Percentiles rank a stretch among this genome's conserved stretches.
Conservation (phyloP, 106 monocot species). For the Allium fistulosum region DNA sequence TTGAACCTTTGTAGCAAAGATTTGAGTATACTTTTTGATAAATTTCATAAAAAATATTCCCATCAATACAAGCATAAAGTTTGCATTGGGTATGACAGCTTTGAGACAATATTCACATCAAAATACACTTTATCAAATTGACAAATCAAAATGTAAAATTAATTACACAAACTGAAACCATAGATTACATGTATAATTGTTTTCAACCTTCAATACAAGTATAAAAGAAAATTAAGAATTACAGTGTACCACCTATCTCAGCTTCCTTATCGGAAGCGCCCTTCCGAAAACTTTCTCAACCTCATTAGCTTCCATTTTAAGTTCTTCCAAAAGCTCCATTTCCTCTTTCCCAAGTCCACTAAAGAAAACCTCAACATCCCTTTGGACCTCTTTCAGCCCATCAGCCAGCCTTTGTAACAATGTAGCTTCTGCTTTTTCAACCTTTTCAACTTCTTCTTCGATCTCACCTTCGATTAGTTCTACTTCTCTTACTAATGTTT, state of each 20-base stretch:
- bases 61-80: no score
- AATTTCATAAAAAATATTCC: no score
- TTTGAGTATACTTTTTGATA: no score
- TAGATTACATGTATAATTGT: no score
- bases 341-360: conserved; percentile 66
- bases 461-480: conserved; percentile 69
- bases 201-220: no score
- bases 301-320: conserved; percentile 81
- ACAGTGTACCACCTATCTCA: conserved; percentile 30
- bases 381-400: conserved; percentile 52
- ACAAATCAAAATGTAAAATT: no score
- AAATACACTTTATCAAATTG: no score
- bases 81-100: no score
- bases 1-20: no score
- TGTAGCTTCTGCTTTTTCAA: conserved; percentile 44
- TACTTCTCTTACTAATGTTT: conserved; percentile 77
- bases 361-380: conserved; percentile 47
- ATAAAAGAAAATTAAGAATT: no score
- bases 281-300: conserved; percentile 73
- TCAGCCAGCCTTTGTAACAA: conserved; percentile 51
- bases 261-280: conserved; percentile 68
- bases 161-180: no score
- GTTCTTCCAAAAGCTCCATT: conserved; percentile 72
- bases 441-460: conserved; percentile 55
- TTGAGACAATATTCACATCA: no score